Percentiles rank a stretch among this genome's conserved stretches.
phyloP scores from a whole-genome alignment of 179 eudicot species.

The Drosera spatulata region DNA sequence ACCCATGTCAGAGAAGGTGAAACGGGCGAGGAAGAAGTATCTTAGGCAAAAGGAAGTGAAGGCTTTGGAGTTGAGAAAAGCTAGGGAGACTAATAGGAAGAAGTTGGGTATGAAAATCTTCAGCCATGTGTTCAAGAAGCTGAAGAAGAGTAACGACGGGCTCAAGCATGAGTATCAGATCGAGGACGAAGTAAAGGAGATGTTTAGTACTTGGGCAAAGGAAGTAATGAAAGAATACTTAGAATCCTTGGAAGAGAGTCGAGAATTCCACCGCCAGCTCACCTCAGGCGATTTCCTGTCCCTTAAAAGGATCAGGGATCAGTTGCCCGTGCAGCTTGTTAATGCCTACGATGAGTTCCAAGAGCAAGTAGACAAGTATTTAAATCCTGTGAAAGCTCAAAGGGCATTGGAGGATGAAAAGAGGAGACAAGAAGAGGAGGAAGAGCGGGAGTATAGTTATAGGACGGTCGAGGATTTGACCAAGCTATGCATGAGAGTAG shows the following conservation, averaged over 20 bases:
- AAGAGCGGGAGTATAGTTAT: constrained; percentile 56
- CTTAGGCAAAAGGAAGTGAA: constrained; percentile 80
- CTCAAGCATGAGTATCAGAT: constrained; percentile 58
- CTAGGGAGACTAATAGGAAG: constrained; percentile 74
- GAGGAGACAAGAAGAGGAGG: constrained; percentile 52
- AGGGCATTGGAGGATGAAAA: constrained; percentile 49
- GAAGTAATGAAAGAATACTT: constrained; percentile 62
- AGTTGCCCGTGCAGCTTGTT: constrained; percentile 68
- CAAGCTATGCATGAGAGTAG: constrained; percentile 64
- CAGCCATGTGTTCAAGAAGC: constrained; percentile 70
- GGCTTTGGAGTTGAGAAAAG: constrained; percentile 54
- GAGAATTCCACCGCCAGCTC: constrained; percentile 54
- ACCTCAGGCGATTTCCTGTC: constrained; percentile 75
- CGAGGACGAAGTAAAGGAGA: constrained; percentile 66
- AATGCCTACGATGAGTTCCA: constrained; percentile 81
- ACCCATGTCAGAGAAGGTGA: constrained; percentile 65
- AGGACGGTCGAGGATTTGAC: constrained; percentile 72
- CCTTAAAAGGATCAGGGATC: constrained; percentile 62
- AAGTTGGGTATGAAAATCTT: constrained; percentile 69
- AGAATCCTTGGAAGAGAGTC: constrained; percentile 56
- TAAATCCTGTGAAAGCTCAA: constrained; percentile 55
- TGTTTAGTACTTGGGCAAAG: constrained; percentile 66
- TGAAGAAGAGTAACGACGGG: constrained; percentile 36
- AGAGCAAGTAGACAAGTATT: constrained; percentile 59
- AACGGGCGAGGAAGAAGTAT: constrained; percentile 71